A percentile compares a stretch with the other conserved stretches of the same genome.
Evolutionary conservation across 768 basidiomycete species (phyloP).

Genomic region (Rhizopogon roseolus): DNA sequence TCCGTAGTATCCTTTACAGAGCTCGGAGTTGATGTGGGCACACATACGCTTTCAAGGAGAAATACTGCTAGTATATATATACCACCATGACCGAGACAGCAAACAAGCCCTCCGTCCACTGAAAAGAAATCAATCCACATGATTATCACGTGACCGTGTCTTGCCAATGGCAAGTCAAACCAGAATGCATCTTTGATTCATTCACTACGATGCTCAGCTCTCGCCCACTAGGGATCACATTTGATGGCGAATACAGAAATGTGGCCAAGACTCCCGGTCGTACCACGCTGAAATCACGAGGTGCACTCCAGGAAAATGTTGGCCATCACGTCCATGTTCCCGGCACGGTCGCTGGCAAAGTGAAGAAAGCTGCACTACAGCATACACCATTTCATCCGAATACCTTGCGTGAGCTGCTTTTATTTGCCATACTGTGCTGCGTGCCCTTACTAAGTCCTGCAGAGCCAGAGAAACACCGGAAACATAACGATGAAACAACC

Average conservation of each 20-base stretch:
- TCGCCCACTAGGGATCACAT: constrained; percentile 17
- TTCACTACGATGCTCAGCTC: constrained; percentile 19
- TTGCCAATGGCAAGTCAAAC: constrained; percentile 10
- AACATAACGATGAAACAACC: neutral
- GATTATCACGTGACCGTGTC: constrained; percentile 22
- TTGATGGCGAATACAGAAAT: constrained; percentile 21
- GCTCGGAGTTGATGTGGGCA: neutral
- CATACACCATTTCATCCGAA: constrained; percentile 29
- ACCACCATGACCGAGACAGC: constrained; percentile 2
- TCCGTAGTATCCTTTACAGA: neutral
- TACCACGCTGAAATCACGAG: constrained; percentile 31
- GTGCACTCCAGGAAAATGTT: constrained; percentile 47
- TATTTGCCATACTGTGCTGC: too few relatives aligned
- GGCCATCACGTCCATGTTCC: constrained; percentile 26
- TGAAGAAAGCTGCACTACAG: constrained; percentile 32
- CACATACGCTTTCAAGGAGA: neutral
- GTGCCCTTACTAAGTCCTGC: neutral
- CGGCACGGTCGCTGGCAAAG: constrained; percentile 41
- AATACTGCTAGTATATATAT: neutral
- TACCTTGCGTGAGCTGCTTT: constrained; percentile 21
- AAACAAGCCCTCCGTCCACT: too few relatives aligned
- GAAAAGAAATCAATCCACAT: neutral
- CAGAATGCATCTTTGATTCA: too few relatives aligned
- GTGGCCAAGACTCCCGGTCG: constrained; percentile 54
- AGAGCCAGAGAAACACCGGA: neutral